Evolutionary conservation across 2,329 filamentous ascomycete genomes (phyloP), one percentile per base, ranked within the genome.

Genomic region (Knufia petricola): DNA sequence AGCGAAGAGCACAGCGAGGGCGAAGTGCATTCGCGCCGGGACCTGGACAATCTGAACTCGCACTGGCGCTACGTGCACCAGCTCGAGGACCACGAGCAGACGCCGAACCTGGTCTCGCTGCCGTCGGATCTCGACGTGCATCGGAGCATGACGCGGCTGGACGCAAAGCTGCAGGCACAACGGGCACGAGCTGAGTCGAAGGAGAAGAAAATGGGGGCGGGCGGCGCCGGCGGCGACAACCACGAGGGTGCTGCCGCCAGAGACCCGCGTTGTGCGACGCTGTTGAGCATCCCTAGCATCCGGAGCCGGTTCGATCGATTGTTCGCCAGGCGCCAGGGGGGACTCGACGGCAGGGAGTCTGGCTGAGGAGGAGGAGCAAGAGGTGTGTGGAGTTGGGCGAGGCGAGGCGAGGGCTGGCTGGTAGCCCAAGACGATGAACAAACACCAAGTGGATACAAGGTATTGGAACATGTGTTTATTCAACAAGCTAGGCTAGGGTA

Each of bases 1-100:
- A 47, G 38, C 9, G 28, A 38, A 13, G 47, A 17, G 31, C 34
- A 28, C 39, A 6, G 44, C 41, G 21, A 48, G 26, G 52, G 50
- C 42, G 46, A 53, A 46, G 47, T 34, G n/a, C 38, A 23, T 2
- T 19, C 23, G 13, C 50, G 47, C 17, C 32, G 52, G 9, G 8
- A 48, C 7, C 34, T 55, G 9, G 45, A 52, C 19, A 37, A 9
- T 10, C 52, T 59, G 2, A 8, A 52, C 17, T 44, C 28, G 9
- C 58, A 60, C 44, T 60, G 57, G 56, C 30, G 49, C 19, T 17
- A 44, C n/a, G 54, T 47, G 28, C 58, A 60, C 23, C 12, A 42
- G 4, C 23, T 46, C 13, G 26, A 46, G 13, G 21, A 36, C 28
- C 55, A 51, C 43, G 24, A 17, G 24, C 48, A 26, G 48, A 46